Conservation (phyloP, 2,329 filamentous ascomycete genomes). For the Exophiala alcalophila region DNA sequence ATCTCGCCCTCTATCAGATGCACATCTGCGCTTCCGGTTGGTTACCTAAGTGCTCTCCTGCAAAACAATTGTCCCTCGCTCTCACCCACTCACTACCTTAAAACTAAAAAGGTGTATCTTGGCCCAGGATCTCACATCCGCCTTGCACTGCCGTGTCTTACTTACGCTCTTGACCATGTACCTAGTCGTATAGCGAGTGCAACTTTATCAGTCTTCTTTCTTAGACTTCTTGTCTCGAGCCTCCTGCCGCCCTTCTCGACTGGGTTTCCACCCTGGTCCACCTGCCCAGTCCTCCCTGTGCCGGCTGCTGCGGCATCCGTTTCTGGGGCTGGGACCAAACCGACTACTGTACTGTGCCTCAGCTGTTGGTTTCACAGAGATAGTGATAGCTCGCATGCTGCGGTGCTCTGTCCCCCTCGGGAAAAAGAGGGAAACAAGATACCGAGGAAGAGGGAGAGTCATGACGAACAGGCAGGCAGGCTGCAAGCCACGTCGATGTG, state of each 20-base stretch:
- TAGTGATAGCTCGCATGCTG: conserved; percentile 17
- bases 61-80: not conserved
- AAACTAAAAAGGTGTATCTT: conserved; percentile 7
- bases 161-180: conserved; percentile 1
- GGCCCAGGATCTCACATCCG: conserved; percentile 23
- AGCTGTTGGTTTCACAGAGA: conserved; percentile 17
- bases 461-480: not conserved
- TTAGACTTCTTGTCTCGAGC: conserved; percentile 3
- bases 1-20: not conserved
- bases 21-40: not conserved
- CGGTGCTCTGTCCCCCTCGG: conserved; percentile 2
- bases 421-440: no score
- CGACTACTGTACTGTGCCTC: not conserved
- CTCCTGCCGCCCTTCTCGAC: not conserved
- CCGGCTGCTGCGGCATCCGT: no score
- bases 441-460: not conserved
- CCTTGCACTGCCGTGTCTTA: conserved; percentile 10
- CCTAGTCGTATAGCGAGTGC: conserved; percentile 2
- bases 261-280: conserved; percentile 5
- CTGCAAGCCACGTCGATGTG: conserved; percentile 13
- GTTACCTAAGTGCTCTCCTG: not conserved
- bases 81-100: conserved; percentile 2
- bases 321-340: not conserved
- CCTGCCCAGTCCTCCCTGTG: no score
- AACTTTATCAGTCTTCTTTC: conserved; percentile 1